Conservation (phyloP, 108 stramenopile species). For the Seminavis robusta region DNA sequence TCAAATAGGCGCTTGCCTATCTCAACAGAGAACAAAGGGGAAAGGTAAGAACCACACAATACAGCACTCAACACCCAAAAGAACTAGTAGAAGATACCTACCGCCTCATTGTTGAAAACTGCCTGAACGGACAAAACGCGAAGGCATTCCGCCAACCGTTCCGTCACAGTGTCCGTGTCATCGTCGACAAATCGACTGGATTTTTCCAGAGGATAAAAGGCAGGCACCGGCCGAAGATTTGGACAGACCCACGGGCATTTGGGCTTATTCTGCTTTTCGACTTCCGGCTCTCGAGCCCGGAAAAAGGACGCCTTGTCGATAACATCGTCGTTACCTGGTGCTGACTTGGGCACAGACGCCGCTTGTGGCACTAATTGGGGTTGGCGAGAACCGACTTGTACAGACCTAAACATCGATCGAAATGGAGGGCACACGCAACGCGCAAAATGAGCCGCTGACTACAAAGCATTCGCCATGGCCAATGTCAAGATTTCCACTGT, state of each 20-base stretch:
- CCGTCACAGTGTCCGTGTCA: constrained; percentile 14
- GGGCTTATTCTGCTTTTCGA: background rate
- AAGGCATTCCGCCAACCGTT: constrained; percentile 50
- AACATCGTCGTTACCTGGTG: constrained; percentile 14
- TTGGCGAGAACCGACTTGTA: too few species aligned
- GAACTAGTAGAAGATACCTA: too few species aligned
- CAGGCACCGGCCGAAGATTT: constrained; percentile 57
- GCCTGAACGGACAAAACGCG: constrained; percentile 62
- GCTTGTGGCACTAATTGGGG: too few species aligned
- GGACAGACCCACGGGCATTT: background rate
- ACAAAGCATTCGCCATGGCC: too few species aligned
- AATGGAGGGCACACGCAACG: too few species aligned
- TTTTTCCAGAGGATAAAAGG: constrained; percentile 80
- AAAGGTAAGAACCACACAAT: too few species aligned
- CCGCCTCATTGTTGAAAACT: constrained; percentile 40
- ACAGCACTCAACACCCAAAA: too few species aligned
- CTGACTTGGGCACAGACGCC: constrained; percentile 4
- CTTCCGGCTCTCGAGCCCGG: background rate
- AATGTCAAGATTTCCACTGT: too few species aligned
- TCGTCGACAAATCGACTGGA: constrained; percentile 46
- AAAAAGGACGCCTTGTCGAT: constrained; percentile 46
- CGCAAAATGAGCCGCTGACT: too few species aligned
- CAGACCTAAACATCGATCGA: too few species aligned
- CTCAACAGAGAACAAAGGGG: too few species aligned
- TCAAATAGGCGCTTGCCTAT: constrained; percentile 37